These are phyloP conservation scores for Diatrype stigma DNA, from an alignment of 2,329 filamentous ascomycete species.

Conservation along the genomic window DNA sequence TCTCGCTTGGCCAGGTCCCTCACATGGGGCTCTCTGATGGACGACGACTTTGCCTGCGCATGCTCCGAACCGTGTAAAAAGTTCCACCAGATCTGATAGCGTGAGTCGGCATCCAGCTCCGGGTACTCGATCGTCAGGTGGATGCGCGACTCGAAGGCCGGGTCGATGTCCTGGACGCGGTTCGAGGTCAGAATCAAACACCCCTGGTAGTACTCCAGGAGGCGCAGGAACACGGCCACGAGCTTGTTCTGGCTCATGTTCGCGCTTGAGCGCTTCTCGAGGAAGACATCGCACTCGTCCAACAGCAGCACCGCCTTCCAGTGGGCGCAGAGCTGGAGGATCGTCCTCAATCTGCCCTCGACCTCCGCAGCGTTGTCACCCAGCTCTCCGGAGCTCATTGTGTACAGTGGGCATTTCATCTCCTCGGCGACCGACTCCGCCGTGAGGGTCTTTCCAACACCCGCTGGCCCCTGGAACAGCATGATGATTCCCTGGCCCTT, in stretches of 20 bases:
- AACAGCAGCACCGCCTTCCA: constrained; percentile 20
- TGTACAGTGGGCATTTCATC: constrained; percentile 15
- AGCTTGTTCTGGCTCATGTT: constrained; percentile 16
- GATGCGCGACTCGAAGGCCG: constrained; percentile 12
- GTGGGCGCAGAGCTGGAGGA: constrained; percentile 13
- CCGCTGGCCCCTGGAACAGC: constrained; percentile 14
- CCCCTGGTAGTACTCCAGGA: constrained; percentile 9
- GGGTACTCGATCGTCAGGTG: constrained; percentile 10
- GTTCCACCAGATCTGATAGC: constrained; percentile 8
- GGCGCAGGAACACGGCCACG: constrained; percentile 11
- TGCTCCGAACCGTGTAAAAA: constrained; percentile 1
- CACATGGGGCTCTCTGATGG: not conserved
- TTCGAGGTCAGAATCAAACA: constrained; percentile 10
- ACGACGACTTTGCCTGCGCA: not conserved
- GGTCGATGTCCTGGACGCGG: constrained; percentile 9
- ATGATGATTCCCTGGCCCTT: constrained; percentile 14
- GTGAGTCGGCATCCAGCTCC: not conserved
- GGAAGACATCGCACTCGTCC: constrained; percentile 17
- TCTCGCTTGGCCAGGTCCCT: not conserved
- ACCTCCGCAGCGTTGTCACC: constrained; percentile 13
- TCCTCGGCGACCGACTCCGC: constrained; percentile 18
- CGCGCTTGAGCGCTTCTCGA: constrained; percentile 11
- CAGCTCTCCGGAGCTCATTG: constrained; percentile 19
- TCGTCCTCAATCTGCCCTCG: constrained; percentile 15
- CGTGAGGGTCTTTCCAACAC: constrained; percentile 18